Conservation (phyloP, 2,329 filamentous ascomycete species). For the Catunica adiposa region DNA sequence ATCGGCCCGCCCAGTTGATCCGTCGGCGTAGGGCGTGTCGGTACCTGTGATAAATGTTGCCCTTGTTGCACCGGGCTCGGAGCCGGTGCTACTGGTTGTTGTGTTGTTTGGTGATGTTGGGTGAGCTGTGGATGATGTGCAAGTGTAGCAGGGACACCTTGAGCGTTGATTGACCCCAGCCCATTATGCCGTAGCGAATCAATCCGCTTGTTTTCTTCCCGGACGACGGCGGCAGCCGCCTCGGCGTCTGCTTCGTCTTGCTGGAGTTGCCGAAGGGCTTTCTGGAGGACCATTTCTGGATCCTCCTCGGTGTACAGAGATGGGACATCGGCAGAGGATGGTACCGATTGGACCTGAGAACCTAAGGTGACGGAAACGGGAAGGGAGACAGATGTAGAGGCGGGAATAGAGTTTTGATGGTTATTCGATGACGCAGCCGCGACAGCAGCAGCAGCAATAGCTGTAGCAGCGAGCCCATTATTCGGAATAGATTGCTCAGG, state of each 20-base stretch:
- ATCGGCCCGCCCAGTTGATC: too few species aligned
- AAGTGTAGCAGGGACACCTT: slow-evolving; percentile 11
- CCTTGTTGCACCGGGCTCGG: neutral
- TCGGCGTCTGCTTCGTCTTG: slow-evolving; percentile 43
- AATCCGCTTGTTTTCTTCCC: slow-evolving; percentile 34
- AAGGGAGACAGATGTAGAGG: neutral
- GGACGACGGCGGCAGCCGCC: slow-evolving; percentile 36
- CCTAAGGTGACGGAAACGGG: neutral
- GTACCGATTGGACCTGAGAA: too few species aligned
- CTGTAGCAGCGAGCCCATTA: slow-evolving; percentile 6
- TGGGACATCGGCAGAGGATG: neutral
- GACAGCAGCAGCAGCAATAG: slow-evolving; percentile 18
- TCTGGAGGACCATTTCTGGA: slow-evolving; percentile 41
- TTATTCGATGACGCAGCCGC: slow-evolving; percentile 14
- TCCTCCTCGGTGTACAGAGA: slow-evolving; percentile 26
- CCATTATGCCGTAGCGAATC: slow-evolving; percentile 23
- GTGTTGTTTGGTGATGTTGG: neutral
- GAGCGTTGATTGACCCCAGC: neutral
- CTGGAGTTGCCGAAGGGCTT: slow-evolving; percentile 41
- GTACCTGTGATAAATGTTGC: neutral
- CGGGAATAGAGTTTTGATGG: neutral
- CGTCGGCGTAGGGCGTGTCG: too few species aligned
- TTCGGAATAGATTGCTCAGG: neutral
- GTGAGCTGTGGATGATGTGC: neutral
- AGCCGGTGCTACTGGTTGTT: neutral